Evolutionary conservation across 2,329 filamentous ascomycete genomes (phyloP).

Genomic region (Torrubiella hemipterigena): DNA sequence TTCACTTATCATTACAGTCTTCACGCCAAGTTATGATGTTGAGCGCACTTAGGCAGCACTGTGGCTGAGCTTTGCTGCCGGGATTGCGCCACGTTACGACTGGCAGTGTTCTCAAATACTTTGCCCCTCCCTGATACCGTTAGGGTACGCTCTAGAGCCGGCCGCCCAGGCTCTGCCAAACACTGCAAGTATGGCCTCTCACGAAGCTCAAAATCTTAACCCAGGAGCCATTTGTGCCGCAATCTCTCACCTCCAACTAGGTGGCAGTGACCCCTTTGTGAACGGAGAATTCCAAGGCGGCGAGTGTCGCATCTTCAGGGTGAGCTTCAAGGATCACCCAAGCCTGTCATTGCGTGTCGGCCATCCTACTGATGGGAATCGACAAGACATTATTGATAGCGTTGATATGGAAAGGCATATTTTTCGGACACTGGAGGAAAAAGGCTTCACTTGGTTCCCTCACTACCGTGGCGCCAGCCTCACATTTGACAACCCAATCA

Average conservation of each 20-base stretch:
- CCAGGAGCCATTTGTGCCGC: slow-evolving; percentile 4
- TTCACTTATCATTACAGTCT: no score
- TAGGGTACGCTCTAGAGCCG: no score
- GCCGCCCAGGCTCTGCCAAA: no score
- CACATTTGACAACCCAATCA: slow-evolving; percentile 1
- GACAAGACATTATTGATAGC: neutral
- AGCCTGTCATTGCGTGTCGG: slow-evolving; percentile 2
- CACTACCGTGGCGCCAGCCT: slow-evolving; percentile 1
- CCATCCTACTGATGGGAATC: neutral
- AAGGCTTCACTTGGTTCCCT: slow-evolving; percentile 1
- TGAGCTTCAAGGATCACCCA: slow-evolving; percentile 1
- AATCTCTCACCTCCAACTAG: neutral
- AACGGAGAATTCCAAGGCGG: slow-evolving; percentile 1
- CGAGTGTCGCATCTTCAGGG: slow-evolving; percentile 2
- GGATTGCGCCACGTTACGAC: no score
- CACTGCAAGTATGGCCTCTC: no score
- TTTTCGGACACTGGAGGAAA: neutral
- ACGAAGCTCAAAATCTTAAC: slow-evolving; percentile 1
- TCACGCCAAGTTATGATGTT: no score
- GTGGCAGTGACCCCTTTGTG: slow-evolving; percentile 3
- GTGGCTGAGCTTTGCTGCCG: no score
- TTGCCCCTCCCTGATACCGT: no score
- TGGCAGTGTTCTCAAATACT: no score
- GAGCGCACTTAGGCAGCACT: no score
- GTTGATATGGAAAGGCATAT: slow-evolving; percentile 1